phyloP scores from a whole-genome alignment of 73 alveolate species.

The Paramecium caudatum region DNA sequence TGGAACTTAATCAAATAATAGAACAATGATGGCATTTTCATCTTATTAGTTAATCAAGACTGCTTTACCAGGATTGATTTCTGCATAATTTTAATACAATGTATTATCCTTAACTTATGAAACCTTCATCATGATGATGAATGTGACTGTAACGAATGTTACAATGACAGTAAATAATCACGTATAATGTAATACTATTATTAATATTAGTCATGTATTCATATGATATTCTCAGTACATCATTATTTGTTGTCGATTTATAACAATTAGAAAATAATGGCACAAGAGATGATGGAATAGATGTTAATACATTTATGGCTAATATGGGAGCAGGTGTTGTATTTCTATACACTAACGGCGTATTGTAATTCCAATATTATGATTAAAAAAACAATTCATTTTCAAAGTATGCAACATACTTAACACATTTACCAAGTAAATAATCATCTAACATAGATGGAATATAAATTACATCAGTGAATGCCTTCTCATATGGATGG shows the following conservation, averaged over 20 bases:
- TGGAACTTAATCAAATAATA: background rate
- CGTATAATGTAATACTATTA: background rate
- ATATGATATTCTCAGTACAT: too few species aligned
- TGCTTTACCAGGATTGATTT: background rate
- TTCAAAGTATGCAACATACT: background rate
- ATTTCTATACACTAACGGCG: background rate
- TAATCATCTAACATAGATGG: background rate
- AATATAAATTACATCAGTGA: background rate
- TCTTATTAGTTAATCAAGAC: background rate
- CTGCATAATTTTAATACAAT: conserved; percentile 17
- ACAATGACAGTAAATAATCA: background rate
- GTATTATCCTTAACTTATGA: background rate
- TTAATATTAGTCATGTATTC: too few species aligned
- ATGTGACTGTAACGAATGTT: background rate
- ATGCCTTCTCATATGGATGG: background rate
- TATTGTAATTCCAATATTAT: background rate
- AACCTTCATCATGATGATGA: background rate
- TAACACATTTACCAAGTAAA: background rate
- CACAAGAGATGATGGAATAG: background rate
- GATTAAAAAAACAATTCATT: too few species aligned
- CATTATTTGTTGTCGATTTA: conserved; percentile 27
- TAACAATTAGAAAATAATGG: background rate
- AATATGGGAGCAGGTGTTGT: conserved; percentile 24
- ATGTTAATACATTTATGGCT: background rate
- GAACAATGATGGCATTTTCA: background rate